Evolutionary conservation across 2,329 filamentous ascomycete genomes (phyloP), one percentile per base, ranked within the genome.

Genomic region (Xylariaceae sp.): DNA sequence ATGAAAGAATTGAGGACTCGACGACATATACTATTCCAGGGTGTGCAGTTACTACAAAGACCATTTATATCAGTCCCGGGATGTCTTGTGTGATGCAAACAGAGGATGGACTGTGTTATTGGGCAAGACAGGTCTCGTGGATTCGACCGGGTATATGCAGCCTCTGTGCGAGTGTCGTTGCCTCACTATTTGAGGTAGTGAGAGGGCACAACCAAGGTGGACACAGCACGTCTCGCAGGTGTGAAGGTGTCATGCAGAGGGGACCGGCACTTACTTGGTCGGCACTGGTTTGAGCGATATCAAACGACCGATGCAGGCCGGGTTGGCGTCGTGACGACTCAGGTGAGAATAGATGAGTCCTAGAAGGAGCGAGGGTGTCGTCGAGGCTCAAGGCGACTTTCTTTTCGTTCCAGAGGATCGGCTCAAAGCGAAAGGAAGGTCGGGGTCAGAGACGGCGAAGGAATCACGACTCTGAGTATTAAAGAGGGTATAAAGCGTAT

Each of bases 261-360:
- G 57, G 53, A 59, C 23, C 23, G 23, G 23, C 23, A 30, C 63
- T 64, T 65, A 66, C 64, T 65, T 66, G 61, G 61, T 63, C 57
- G 53, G 53, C 44, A 55, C 58, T 66, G 64, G 64, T 66, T 51
- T 63, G 60, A 61, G 59, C 35, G 44, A 49, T 51, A 47, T 45
- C 18, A 56, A 55, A 55, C 54, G 34, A 55, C 55, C 23, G 56
- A 57, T 65, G 63, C 62, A 63, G 62, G 62, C 59, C 61, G 56
- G 55, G 62, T 54, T 65, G 63, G 61, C 63, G 58, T 54, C 64
- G 56, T 64, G 61, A 63, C 62, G 66, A 60, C 63, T 60, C 57
- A 59, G 60, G 64, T 64, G 37, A 57, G 34, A 18, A 58, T 67
- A 62, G 65, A 68, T 68, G 66, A 67, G 67, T 70, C 69, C 66